phyloP scores from a whole-genome alignment of 2,329 filamentous ascomycete genomes.

The Fusarium equiseti region DNA sequence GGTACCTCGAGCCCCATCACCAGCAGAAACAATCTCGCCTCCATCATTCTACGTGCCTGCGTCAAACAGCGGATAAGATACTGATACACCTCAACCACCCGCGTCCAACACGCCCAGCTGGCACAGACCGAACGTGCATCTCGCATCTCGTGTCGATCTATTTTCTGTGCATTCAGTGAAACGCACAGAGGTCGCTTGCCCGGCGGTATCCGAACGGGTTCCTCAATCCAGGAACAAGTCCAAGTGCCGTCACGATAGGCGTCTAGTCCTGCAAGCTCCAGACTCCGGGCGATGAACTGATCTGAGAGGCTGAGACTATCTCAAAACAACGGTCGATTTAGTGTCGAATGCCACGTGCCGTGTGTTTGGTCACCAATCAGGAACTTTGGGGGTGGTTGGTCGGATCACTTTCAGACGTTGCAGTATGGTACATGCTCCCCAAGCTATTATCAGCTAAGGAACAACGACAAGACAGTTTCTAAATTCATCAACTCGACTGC shows the following conservation, averaged over 20 bases:
- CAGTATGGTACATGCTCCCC: background rate
- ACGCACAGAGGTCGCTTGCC: constrained; percentile 15
- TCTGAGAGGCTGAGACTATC: constrained; percentile 40
- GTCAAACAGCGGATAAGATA: constrained; percentile 17
- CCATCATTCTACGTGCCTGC: constrained; percentile 8
- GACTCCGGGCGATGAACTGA: constrained; percentile 33
- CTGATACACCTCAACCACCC: constrained; percentile 7
- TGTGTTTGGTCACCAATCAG: constrained; percentile 41
- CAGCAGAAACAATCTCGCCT: constrained; percentile 8
- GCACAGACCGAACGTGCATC: constrained; percentile 27
- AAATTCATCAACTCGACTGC: background rate
- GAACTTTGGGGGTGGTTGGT: constrained; percentile 4
- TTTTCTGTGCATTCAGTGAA: constrained; percentile 13
- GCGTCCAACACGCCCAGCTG: constrained; percentile 22
- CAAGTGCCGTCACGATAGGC: background rate
- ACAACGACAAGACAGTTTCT: background rate
- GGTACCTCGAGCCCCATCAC: background rate
- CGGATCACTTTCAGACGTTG: constrained; percentile 5
- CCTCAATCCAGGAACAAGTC: constrained; percentile 6
- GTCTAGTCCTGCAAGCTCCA: constrained; percentile 17
- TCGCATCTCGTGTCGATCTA: constrained; percentile 15
- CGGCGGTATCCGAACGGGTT: constrained; percentile 12
- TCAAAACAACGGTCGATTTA: constrained; percentile 44
- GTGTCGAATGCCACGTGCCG: constrained; percentile 45
- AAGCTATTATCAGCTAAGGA: background rate